Evolutionary conservation across 73 alveolate species (phyloP), one percentile per base, ranked within the genome.

Genomic region (Paramecium bursaria): DNA sequence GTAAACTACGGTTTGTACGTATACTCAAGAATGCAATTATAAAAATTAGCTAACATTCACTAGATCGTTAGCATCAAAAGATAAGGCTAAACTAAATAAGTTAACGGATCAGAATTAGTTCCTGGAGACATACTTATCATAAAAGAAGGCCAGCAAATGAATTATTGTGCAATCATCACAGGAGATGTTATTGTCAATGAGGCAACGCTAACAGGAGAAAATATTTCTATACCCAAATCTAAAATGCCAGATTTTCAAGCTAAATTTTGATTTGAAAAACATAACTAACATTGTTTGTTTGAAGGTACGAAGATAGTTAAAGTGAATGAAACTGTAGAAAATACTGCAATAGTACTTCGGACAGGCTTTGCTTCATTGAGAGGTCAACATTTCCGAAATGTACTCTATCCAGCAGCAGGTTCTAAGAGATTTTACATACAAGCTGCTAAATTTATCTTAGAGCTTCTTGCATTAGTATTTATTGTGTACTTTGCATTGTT

Each of bases 151-250:
- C 48, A 67, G 44, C 19, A 42, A 67, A 39, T 67, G 27, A 67
- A 67, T 57, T 95, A 97, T 46, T 90, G 95, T 80, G 85, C 91
- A 23, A 73, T 92, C 33, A 82, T 95, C 30, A 75, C 89, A 29
- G 98, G 98, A 13, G 90, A 90, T 73, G 79, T 90, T 48, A 88
- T 94, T 23, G 89, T 92, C 44, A 95, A 93, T 39, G 98, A 95
- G 89, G 86, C 94, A 19, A 92, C 94, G 85, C 88, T 95, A 61
- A 95, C 98, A 26, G 98, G 98, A 9, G 98, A 95, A 80, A 75
- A 94, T 26, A 82, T 93, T 2, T 96, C 98, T 1, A 91, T 95
- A 1, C 87, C 94, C 2, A 95, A 95, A 80, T 4, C 26, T 39
- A 44, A 53, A n/a, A 11, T 67, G 2, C 82, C 57, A 3, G 33